Percentiles rank a stretch among this genome's conserved stretches.
phyloP scores from a whole-genome alignment of 768 basidiomycete genomes.

The Hericium erinaceus region DNA sequence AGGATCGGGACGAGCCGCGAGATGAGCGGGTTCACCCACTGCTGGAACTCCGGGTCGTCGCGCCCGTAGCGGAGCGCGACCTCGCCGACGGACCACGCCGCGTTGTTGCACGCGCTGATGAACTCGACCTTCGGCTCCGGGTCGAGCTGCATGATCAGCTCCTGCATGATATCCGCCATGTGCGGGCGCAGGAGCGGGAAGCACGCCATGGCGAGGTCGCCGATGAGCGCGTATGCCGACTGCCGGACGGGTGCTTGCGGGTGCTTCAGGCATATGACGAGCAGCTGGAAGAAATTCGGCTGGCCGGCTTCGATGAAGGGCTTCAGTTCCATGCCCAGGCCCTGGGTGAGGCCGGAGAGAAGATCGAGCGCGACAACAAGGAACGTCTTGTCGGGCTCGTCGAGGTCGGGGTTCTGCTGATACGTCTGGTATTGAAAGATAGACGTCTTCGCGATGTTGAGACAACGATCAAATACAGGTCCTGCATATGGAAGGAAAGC shows the following conservation, averaged over 20 bases:
- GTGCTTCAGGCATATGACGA: slow-evolving; percentile 88
- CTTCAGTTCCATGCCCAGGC: slow-evolving; percentile 73
- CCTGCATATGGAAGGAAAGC: slow-evolving; percentile 84
- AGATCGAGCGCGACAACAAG: slow-evolving; percentile 97
- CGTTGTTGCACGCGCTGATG: slow-evolving; percentile 96
- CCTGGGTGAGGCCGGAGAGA: slow-evolving; percentile 91
- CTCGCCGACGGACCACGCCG: slow-evolving; percentile 99
- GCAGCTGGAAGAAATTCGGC: slow-evolving; percentile 71
- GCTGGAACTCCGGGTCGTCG: slow-evolving; percentile 81
- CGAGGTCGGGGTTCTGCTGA: slow-evolving; percentile 81
- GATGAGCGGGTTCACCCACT: slow-evolving; percentile 84
- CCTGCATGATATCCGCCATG: slow-evolving; percentile 83
- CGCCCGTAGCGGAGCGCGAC: slow-evolving; percentile 87
- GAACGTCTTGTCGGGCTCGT: slow-evolving; percentile 96
- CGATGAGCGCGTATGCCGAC: slow-evolving; percentile 96
- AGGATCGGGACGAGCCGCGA: slow-evolving; percentile 88
- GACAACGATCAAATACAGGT: slow-evolving; percentile 89
- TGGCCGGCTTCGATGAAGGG: slow-evolving; percentile 57
- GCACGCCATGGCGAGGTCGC: slow-evolving; percentile 95
- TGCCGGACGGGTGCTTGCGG: slow-evolving; percentile 94
- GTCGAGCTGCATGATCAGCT: slow-evolving; percentile 83
- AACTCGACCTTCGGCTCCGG: slow-evolving; percentile 91
- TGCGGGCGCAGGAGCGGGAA: slow-evolving; percentile 79
- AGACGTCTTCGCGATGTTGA: slow-evolving; percentile 71
- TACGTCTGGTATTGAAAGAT: slow-evolving; percentile 81